These are phyloP conservation scores for Symbiotaphrina buchneri DNA, from an alignment of 495 filamentous ascomycete species.

Conservation along the genomic window DNA sequence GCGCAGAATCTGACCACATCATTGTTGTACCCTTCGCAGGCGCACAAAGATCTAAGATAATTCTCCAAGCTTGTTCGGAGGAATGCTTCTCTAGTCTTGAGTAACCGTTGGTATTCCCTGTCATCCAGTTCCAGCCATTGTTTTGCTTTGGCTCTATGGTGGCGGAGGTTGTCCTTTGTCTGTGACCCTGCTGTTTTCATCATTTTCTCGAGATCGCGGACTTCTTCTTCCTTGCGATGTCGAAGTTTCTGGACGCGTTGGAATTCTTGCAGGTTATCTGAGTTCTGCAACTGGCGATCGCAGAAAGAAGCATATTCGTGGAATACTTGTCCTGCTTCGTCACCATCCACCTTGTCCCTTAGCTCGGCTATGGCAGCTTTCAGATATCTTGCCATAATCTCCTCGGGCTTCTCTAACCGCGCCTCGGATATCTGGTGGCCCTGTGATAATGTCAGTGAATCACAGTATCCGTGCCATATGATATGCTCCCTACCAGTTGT, in stretches of 20 bases:
- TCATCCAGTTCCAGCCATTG: slow-evolving; percentile 80
- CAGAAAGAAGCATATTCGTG: slow-evolving; percentile 92
- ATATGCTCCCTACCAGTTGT: slow-evolving; percentile 38
- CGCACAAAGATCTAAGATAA: slow-evolving; percentile 64
- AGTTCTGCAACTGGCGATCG: slow-evolving; percentile 74
- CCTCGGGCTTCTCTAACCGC: slow-evolving; percentile 76
- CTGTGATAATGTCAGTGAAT: slow-evolving; percentile 16
- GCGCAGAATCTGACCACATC: slow-evolving; percentile 88
- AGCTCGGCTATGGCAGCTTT: slow-evolving; percentile 64
- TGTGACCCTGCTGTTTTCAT: slow-evolving; percentile 25
- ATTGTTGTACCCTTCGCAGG: slow-evolving; percentile 72
- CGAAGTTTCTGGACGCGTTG: slow-evolving; percentile 57
- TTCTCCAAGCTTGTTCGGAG: slow-evolving; percentile 78
- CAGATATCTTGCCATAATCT: slow-evolving; percentile 67
- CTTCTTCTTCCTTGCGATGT: slow-evolving; percentile 58
- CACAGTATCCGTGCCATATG: not conserved
- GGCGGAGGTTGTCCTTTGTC: slow-evolving; percentile 22
- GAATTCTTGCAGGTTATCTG: slow-evolving; percentile 66
- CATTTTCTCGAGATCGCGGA: slow-evolving; percentile 38
- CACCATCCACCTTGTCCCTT: slow-evolving; percentile 38
- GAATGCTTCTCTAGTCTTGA: slow-evolving; percentile 52
- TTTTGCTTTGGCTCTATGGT: slow-evolving; percentile 37
- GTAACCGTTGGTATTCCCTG: slow-evolving; percentile 60
- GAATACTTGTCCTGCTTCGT: slow-evolving; percentile 69
- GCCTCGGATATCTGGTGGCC: slow-evolving; percentile 78